phyloP scores from a whole-genome alignment of 805 yeast species.

The Priceomyces castillae region DNA sequence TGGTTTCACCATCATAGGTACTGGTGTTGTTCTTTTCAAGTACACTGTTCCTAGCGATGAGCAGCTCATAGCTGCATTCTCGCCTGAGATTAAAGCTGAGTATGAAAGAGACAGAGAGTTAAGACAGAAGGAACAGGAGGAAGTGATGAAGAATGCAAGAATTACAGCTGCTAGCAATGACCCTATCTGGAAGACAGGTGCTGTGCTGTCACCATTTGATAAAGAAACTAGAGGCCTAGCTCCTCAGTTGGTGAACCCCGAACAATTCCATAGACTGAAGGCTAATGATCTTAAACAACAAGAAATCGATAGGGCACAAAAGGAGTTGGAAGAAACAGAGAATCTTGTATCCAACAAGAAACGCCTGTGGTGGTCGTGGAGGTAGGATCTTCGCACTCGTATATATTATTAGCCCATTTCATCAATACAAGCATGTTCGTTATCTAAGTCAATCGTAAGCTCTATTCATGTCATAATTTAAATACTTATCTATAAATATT shows the following conservation, averaged over 20 bases:
- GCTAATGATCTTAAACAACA: conserved; percentile 40
- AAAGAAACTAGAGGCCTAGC: conserved; percentile 35
- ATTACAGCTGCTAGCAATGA: conserved; percentile 65
- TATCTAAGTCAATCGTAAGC: not conserved
- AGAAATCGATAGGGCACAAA: conserved; percentile 31
- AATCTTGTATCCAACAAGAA: conserved; percentile 21
- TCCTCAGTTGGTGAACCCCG: conserved; percentile 41
- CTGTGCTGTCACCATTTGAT: conserved; percentile 67
- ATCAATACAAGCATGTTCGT: not conserved
- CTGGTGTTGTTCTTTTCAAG: conserved; percentile 69
- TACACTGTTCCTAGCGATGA: conserved; percentile 86
- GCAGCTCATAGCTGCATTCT: conserved; percentile 63
- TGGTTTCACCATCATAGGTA: conserved; percentile 66
- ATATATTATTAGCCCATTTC: not conserved
- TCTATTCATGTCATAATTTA: not conserved
- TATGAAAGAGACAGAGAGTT: conserved; percentile 63
- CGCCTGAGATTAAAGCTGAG: conserved; percentile 80
- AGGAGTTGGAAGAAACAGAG: conserved; percentile 28
- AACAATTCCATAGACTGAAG: conserved; percentile 45
- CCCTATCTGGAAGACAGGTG: conserved; percentile 82
- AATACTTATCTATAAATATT: not conserved
- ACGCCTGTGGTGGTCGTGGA: conserved; percentile 20
- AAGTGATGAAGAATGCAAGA: conserved; percentile 63
- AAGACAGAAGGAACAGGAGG: conserved; percentile 66
- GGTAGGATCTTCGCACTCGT: not conserved